Evolutionary conservation across 1,284 basidiomycete species (phyloP).

Genomic region (Malassezia sp.): DNA sequence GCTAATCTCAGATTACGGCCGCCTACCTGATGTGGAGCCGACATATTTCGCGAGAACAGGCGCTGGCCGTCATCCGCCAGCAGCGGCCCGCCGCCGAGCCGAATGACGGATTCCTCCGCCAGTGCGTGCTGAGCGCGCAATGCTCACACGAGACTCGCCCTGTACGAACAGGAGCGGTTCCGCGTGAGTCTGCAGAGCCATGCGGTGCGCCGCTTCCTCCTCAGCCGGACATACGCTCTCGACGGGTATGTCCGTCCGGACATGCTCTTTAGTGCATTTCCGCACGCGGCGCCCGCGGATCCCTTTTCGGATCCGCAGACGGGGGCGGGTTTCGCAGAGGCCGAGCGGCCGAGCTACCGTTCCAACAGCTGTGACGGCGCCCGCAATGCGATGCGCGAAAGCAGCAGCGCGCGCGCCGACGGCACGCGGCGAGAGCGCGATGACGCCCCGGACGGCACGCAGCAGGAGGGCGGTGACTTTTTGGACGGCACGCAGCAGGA

Average conservation of each 20-base stretch:
- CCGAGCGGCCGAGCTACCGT: too few species aligned
- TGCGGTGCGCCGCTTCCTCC: constrained; percentile 45
- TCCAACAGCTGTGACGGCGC: too few species aligned
- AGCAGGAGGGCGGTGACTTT: too few species aligned
- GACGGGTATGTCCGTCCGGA: constrained; percentile 13
- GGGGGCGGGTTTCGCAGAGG: too few species aligned
- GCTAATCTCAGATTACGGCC: constrained; percentile 29
- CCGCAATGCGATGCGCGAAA: too few species aligned
- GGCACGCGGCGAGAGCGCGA: too few species aligned
- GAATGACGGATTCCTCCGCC: constrained; percentile 45
- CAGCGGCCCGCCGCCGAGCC: constrained; percentile 39
- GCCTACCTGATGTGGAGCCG: constrained; percentile 47
- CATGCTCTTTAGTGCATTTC: neutral
- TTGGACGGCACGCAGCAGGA: too few species aligned
- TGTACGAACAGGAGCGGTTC: constrained; percentile 45
- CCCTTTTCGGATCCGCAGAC: constrained; percentile 21
- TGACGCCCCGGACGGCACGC: too few species aligned
- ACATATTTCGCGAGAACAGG: constrained; percentile 33
- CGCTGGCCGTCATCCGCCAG: constrained; percentile 34
- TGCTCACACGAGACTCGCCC: constrained; percentile 27
- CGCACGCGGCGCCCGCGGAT: constrained; percentile 5
- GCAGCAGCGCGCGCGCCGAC: too few species aligned
- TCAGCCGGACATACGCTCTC: constrained; percentile 41
- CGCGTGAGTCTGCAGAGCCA: constrained; percentile 45
- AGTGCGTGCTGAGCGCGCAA: constrained; percentile 19